Evolutionary conservation across 257 asterid species (phyloP), one percentile per base, ranked within the genome.

Genomic region (Anisodus tanguticus): DNA sequence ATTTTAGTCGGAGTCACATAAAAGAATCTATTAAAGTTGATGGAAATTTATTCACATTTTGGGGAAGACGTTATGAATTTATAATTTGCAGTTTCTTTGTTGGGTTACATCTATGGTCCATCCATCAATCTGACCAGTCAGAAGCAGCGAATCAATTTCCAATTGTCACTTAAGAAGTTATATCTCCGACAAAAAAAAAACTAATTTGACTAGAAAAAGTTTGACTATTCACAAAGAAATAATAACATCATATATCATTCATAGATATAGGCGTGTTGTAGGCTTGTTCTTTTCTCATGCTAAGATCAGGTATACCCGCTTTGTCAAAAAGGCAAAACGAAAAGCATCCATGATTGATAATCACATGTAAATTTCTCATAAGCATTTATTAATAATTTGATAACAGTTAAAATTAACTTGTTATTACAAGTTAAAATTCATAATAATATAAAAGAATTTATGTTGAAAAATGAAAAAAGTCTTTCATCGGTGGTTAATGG

Each of bases 81-180:
- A 51, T 31, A 76, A 76, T 22, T 51, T 51, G 63, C 63, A 51
- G 81, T 76, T 76, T 51, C 81, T 51, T 76, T 76, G 81, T 76
- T 51, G 47, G 63, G 81, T 76, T 76, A 76, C 81, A 51, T 76
- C 81, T 26, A 51, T 51, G 47, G 12, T 76, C 63, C 45, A 51
- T 76, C 81, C 81, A 76, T 76, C 81, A 76, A 76, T 51, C 22
- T 76, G 63, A 76, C 81, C 81, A 76, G 81, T 76, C 81, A 76
- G 81, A 76, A 51, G 47, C 63, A 76, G 26, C 8, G 19, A 76
- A 76, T 76, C 81, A 49, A 13, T 12, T 51, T 26, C 45, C 63
- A 76, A 26, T 26, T 76, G 26, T 76, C 81, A 51, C 43, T 39
- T 68, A 37, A 68, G 35, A 7, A 2, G 66, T 59, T 59, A 17